Evolutionary conservation across 2,329 filamentous ascomycete species (phyloP), one percentile per base, ranked within the genome.

Genomic region (Ambrosiella cleistominuta): DNA sequence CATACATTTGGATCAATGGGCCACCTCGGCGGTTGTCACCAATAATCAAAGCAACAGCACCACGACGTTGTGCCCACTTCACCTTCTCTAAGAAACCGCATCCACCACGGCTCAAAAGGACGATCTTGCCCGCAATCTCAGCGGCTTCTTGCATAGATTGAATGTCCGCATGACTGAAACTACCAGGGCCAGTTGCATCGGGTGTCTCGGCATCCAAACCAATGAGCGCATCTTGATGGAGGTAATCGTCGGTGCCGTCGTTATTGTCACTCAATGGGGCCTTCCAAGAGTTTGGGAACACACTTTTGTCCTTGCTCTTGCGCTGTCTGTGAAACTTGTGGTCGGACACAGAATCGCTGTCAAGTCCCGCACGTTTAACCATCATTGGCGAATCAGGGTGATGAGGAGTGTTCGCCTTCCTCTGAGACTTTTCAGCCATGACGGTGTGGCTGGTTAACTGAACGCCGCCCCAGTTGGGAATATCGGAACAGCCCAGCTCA

Each of bases 51-150:
- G 88, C 93, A 61, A 89, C 78, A 17, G 86, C 93, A 27, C 93
- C 93, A 66, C 93, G 81, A 61, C 89, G 80, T 69, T 98, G 93
- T 11, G 86, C 88, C 93, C 93, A 98, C 73, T 94, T 91, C 62
- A 93, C 88, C 70, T 98, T 98, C 67, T 97, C 91, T 61, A 96
- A 71, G 68, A 98, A 98, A 4, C 93, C 93, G 69, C 93, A 98
- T 7, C 91, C 93, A 60, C 93, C 93, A 58, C 93, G 82, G 68
- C 88, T 94, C 59, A 98, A 75, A 56, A 98, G 74, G 1, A 95
- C 93, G 53, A 98, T 81, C 70, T 95, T 97, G 63, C 93, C 93
- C 38, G 83, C 78, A 62, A 98, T 97, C 68, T 97, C 91, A 19
- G 91, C 89, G 57, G 83, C 83, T 70, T 96, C 88, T 70, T 96